Evolutionary conservation across 2,329 filamentous ascomycete species (phyloP).

Genomic region (Fusarium sacchari): DNA sequence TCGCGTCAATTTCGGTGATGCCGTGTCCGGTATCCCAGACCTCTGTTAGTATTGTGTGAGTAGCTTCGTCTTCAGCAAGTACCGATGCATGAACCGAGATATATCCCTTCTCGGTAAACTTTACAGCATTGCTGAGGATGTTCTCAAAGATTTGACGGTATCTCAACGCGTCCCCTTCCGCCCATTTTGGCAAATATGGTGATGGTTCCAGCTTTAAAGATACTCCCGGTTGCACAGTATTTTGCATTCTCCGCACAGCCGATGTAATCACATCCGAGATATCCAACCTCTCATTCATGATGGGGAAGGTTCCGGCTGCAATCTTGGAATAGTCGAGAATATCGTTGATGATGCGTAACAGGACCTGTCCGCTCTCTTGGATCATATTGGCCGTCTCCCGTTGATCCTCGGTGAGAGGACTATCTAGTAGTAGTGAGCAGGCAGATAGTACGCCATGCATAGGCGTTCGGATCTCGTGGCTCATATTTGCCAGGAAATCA

Average conservation of each 20-base stretch:
- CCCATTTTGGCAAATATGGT: background rate
- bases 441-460: slow-evolving; percentile 7
- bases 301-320: background rate
- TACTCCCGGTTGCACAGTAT: background rate
- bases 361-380: background rate
- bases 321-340: slow-evolving; percentile 9
- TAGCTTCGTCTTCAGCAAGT: background rate
- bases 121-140: background rate
- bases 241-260: background rate
- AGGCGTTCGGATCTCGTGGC: slow-evolving; percentile 6
- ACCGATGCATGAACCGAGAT: background rate
- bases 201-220: background rate
- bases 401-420: background rate
- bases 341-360: slow-evolving; percentile 3
- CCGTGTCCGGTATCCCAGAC: background rate
- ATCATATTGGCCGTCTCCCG: slow-evolving; percentile 11
- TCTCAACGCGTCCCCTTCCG: background rate
- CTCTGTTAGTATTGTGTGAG: background rate
- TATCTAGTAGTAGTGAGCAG: background rate
- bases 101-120: slow-evolving; percentile 3
- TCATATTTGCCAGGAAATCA: slow-evolving; percentile 7
- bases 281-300: background rate
- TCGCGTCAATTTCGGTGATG: background rate
- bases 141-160: background rate
- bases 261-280: background rate